Evolutionary conservation across 805 yeast genomes (phyloP), one percentile per base, ranked within the genome.

Genomic region (Phaffomyces opuntiae): DNA sequence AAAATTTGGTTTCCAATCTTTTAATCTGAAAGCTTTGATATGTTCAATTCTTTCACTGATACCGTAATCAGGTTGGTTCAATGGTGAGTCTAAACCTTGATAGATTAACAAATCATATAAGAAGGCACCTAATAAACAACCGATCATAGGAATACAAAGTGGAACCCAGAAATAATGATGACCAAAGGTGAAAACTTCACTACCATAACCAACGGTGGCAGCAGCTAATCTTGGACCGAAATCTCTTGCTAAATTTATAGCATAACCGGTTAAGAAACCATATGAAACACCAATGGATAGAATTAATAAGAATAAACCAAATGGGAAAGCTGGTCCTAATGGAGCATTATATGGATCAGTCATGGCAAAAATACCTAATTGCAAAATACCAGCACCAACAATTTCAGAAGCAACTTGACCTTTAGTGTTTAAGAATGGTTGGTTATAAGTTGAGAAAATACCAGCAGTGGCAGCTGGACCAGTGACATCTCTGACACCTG

Each of bases 201-300:
- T 56, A 36, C 73, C 69, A 49, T 73, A 73, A 29, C 81, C 81
- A 34, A 73, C 65, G 43, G 73, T 61, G 36, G 66, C 64, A 17
- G 77, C 60, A 33, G 77, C 77, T 36, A 76, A 54, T 53, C 81
- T 63, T 46, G 81, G 81, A 19, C 74, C 78, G 42, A 75, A 64
- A 60, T 76, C 81, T 62, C 81, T 72, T 31, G 80, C 80, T 46
- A 70, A 61, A 60, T 76, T 76, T 54, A 76, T 60, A 36, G 80
- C 80, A 53, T 72, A 73, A 17, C 78, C 79, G n/a, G 81, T 75
- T 55, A 72, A 73, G 57, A 65, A 72, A 40, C 78, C 76, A 50
- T 70, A 64, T 11, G 75, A 59, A n/a, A 74, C 64, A 55, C 77
- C 79, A 39, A 75, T 54, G 40, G 68, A 68, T 46, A 60, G 67